A percentile compares a stretch with the other conserved stretches of the same genome.
These are phyloP conservation scores for Lentinula lateritia DNA, from an alignment of 768 basidiomycete genomes.

Conservation along the genomic window DNA sequence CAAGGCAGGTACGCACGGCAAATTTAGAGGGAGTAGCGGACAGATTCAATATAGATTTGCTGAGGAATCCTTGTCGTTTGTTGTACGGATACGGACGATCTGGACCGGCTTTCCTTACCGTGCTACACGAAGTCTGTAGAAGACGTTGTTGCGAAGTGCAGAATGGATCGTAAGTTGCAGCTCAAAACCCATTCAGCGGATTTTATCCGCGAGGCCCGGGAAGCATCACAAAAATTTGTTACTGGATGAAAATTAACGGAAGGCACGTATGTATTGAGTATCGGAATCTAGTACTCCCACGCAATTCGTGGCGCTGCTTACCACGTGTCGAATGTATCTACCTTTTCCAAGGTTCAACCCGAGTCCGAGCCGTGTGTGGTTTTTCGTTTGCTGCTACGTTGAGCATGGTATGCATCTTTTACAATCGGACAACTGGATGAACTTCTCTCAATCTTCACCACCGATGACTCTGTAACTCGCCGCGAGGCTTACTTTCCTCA, in stretches of 20 bases:
- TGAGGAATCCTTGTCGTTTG: not conserved
- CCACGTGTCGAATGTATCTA: not conserved
- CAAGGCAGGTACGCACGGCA: not conserved
- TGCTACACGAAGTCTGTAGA: not conserved
- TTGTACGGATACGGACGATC: not conserved
- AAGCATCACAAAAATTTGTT: not conserved
- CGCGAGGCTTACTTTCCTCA: not conserved
- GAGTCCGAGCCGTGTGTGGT: not conserved
- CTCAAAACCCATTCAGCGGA: not conserved
- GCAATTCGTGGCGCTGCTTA: not conserved
- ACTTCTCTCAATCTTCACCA: not conserved
- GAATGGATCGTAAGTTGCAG: not conserved
- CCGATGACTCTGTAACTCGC: constrained; percentile 2
- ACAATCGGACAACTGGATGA: not conserved
- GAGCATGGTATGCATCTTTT: not conserved
- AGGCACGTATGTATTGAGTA: not conserved
- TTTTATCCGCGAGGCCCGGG: not conserved
- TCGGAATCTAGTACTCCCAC: not conserved
- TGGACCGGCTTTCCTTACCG: not conserved
- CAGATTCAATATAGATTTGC: not conserved
- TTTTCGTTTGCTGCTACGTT: not conserved
- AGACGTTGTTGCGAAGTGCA: not conserved
- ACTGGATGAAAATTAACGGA: not conserved
- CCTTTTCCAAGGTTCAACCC: not conserved
- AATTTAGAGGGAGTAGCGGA: not conserved